Base-by-base conservation (phyloP, 1,284 basidiomycete genomes). In the Cryptococcus depauperatus region DNA sequence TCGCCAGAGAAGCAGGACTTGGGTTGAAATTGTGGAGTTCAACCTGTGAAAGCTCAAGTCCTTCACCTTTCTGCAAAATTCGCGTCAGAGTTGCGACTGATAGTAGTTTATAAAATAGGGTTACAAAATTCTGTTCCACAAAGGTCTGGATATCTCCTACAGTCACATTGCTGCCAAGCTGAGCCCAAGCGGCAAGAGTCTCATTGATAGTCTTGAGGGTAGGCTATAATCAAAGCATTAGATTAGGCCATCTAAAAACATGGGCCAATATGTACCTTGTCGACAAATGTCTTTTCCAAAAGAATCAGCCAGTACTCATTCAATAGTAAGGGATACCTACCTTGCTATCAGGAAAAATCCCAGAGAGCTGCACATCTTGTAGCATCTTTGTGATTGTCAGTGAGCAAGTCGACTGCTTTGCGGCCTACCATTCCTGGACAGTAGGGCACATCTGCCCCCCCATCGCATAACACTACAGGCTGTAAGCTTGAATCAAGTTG, bases 301-400 rank as follows among this genome's bases (percentile, higher is more conserved):
- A 21, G n/a, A 18, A 41, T 14, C 28, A 6, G 37, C 37, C 33
- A 35, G 29, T 40, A 16, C 14, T 19, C 22, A 5, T 14, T 8
- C 10, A 4, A 37, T 30, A 14, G 30, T 18, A n/a, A 6, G 22
- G 4, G 4, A n/a, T 14, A 44, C 55, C 13, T 0, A 85, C 89
- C 71, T 95, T 95, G 43, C 82, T 82, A 68, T 96, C 91, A 0
- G 75, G 60, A 65, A 79, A 96, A 27, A 87, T 72, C 23, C 77
- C 65, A 0, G 88, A 82, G 35, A 93, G 58, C 69, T 91, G 84
- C 46, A 93, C 82, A 1, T 86, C 83, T 77, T 91, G 87, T 26
- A 92, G 73, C 5, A 91, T 62, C 84, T 87, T n/a, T n/a, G n/a
- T n/a, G 38, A 26, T n/a, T 16, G 14, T 8, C 14, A 23, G 23